Base-by-base conservation (phyloP, 129 eudicot species). In the Flaveria trinervia region DNA sequence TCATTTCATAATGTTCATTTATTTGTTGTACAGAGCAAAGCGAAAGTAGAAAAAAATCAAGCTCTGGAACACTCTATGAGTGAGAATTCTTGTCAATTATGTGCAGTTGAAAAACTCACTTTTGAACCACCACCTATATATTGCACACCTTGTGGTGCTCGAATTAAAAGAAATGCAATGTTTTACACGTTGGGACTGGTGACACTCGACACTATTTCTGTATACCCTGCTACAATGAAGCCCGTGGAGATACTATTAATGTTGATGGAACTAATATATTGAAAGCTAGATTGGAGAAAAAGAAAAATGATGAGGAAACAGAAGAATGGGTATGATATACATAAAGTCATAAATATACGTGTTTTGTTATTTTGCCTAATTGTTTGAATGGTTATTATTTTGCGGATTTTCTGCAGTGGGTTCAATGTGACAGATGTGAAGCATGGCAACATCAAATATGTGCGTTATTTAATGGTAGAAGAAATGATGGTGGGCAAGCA, bases 401-500 rank as follows among this genome's bases (percentile, higher is more conserved):
- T 71, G 74, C 62, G 66, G 59, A 20, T 54, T 30, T 83, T 83
- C 25, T 89, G 86, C 94, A 92, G 96, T 95, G 99, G 99, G 99
- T 92, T 78, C 96, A 91, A 85, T 95, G 99, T 73, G 99, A 95
- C 77, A 95, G 85, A 73, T 95, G 99, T 89, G 99, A 92, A 83
- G 97, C 97, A 28, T 92, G 97, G 97, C 97, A 91, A 74, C 99
- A 95, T 88, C 99, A 92, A 80, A 95, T 95, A 18, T 95, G 99
- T 80, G 97, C 99, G 33, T 71, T 95, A 70, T 95, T 95, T 68
- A 95, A 95, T 79, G 99, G 99, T 73, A 83, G 92, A 83, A 88
- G 99, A 68, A 92, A 95, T 81, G 92, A 89, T 82, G 96, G 96
- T 73, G 97, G 96, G 55, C 90, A 89, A 82, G 97, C 97, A 18